phyloP scores from a whole-genome alignment of 345 rosid genomes.

The Adansonia digitata region DNA sequence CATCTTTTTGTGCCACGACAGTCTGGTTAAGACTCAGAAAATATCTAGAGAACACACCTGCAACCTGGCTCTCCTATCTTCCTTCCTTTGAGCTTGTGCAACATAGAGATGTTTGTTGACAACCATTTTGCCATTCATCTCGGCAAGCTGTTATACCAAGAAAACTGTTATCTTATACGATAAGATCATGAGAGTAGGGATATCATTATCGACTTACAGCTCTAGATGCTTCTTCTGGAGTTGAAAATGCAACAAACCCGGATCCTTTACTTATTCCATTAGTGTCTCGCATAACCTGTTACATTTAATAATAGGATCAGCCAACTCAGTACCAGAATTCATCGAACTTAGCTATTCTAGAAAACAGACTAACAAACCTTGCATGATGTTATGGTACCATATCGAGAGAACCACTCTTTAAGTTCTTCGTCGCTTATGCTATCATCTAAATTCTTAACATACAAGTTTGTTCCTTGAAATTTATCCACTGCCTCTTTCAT shows the following conservation, averaged over 20 bases:
- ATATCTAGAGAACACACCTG: constrained; percentile 41
- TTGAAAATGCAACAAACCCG: constrained; percentile 92
- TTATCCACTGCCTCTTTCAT: constrained; percentile 81
- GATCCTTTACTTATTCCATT: constrained; percentile 86
- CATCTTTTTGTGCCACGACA: background rate
- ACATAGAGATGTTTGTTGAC: constrained; percentile 67
- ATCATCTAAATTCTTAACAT: constrained; percentile 87
- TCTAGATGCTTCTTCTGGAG: constrained; percentile 82
- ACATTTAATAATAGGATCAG: background rate
- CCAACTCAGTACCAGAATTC: background rate
- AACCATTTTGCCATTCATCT: constrained; percentile 66
- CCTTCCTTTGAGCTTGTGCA: constrained; percentile 73
- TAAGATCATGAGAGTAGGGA: background rate
- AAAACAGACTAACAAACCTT: constrained; percentile 46
- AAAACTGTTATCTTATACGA: background rate
- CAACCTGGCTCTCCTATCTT: constrained; percentile 70
- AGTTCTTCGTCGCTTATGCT: constrained; percentile 76
- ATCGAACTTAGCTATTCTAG: background rate
- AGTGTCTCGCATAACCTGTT: constrained; percentile 90
- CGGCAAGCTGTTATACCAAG: constrained; percentile 40
- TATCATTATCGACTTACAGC: constrained; percentile 59
- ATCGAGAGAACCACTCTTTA: constrained; percentile 68
- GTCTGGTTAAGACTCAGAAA: background rate
- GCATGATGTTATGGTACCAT: constrained; percentile 81
- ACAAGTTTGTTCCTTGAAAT: constrained; percentile 78